Evolutionary conservation across 257 asterid species (phyloP), one percentile per base, ranked within the genome.

Genomic region (Capsicum rhomboideum): DNA sequence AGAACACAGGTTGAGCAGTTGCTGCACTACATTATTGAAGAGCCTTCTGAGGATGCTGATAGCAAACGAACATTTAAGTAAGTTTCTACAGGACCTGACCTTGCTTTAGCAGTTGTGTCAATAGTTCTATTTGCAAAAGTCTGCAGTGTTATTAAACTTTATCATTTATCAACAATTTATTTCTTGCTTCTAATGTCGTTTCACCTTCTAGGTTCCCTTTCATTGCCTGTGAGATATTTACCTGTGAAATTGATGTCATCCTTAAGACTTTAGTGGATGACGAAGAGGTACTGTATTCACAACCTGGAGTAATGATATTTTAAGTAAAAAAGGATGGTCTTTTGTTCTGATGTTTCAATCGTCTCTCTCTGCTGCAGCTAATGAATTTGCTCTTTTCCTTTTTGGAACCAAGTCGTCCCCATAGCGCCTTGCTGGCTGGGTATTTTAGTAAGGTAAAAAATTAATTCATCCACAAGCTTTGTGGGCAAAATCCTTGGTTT

Each of bases 161-260:
- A 31, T 68, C 8, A 16, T 85, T 55, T 80, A 59, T 53, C 86
- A 58, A 82, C 63, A 52, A 56, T 82, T 61, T 72, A 46, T 56
- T 72, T 80, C 61, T 82, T 67, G 67, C 56, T 85, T 40, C 78
- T n/a, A 67, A 79, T 55, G 84, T 86, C 83, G 58, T 84, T 83
- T 72, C 69, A 79, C 64, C 34, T 42, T 86, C 56, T 90, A 97
- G 99, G 96, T 95, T 97, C 86, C 99, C 99, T 54, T 97, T 97
- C 86, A 91, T 97, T 87, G 95, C 99, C 17, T 95, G 98, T 90
- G 99, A 97, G 92, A 89, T 95, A 75, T 95, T 97, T 88, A 93
- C 99, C 1, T 97, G 99, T 72, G 99, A 97, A 89, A 97, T 97
- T 79, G 99, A 97, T 85, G 98, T 95, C 87, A 97, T 97, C 90